Base-by-base conservation (phyloP, 306 rosid species). In the Quercus agrifolia region DNA sequence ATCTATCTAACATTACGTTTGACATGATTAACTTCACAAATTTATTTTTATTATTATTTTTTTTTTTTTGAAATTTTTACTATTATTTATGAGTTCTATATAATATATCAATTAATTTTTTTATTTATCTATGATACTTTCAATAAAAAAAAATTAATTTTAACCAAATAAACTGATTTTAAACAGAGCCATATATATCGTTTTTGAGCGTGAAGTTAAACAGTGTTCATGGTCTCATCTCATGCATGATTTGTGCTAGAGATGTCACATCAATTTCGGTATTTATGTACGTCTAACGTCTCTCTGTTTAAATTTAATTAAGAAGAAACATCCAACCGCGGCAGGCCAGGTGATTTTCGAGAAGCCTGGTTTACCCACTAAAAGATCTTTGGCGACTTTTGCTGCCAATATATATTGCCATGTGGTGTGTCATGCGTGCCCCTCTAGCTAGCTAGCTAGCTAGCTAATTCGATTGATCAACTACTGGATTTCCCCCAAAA, bases 51-150 rank as follows among this genome's bases (percentile, higher is more conserved):
- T 0, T 35, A 35, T 35, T 35, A 35, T 35, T 35, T n/a, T n/a
- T n/a, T n/a, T n/a, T n/a, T n/a, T n/a, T n/a, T n/a, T n/a, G n/a
- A n/a, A n/a, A n/a, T n/a, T n/a, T 35, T 35, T 35, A 0, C 0
- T 35, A 35, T 6, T 35, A 6, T 35, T 1, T 0, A 35, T 35
- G 0, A 0, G 0, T 6, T 0, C 0, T 0, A 35, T 35, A 0
- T 35, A 6, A 0, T 6, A 35, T 35, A 6, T 35, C 0, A 6
- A 0, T 35, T 35, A 1, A 35, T 0, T 35, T 35, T 35, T 35
- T 5, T 0, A 5, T 35, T 35, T 35, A 35, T 35, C 0, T 35
- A 35, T 0, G 5, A 0, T 35, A 35, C 0, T 0, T 35, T 1
- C 0, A 35, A 0, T 0, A 6, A 35, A 35, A 35, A 35, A 35